phyloP scores from a whole-genome alignment of 129 eudicot genomes.

The Chrysanthemum seticuspe region DNA sequence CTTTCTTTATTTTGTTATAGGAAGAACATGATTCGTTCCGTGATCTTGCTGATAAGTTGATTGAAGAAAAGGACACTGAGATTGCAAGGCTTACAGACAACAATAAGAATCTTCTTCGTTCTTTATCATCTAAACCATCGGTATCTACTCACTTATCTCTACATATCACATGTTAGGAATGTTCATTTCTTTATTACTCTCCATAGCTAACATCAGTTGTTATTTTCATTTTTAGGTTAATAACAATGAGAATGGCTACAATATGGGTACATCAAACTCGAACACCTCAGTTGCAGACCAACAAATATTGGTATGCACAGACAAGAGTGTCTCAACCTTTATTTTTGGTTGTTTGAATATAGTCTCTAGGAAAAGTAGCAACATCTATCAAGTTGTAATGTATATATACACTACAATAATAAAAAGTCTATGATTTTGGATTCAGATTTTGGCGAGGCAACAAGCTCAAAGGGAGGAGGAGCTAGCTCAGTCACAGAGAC shows the following conservation, averaged over 20 bases:
- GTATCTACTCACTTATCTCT: constrained; percentile 35
- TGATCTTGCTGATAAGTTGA: constrained; percentile 95
- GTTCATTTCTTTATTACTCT: neutral
- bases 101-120: constrained; percentile 64
- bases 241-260: constrained; percentile 39
- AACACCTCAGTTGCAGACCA: constrained; percentile 86
- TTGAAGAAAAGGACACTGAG: constrained; percentile 93
- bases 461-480: constrained; percentile 99
- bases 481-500: constrained; percentile 94
- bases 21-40: constrained; percentile 96
- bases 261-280: constrained; percentile 52
- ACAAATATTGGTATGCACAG: constrained; percentile 78
- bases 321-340: neutral
- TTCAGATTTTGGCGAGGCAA: constrained; percentile 95
- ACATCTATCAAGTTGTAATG: neutral
- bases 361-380: neutral
- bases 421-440: constrained; percentile 13
- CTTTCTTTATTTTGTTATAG: constrained; percentile 38
- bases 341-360: neutral
- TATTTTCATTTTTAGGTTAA: constrained; percentile 44
- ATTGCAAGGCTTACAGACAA: constrained; percentile 80
- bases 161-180: constrained; percentile 2
- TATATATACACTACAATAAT: neutral
- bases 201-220: neutral
- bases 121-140: constrained; percentile 50